Percentiles rank a stretch among this genome's conserved stretches.
Conservation (phyloP, 441 rosid species). For the Croton laevigatus region DNA sequence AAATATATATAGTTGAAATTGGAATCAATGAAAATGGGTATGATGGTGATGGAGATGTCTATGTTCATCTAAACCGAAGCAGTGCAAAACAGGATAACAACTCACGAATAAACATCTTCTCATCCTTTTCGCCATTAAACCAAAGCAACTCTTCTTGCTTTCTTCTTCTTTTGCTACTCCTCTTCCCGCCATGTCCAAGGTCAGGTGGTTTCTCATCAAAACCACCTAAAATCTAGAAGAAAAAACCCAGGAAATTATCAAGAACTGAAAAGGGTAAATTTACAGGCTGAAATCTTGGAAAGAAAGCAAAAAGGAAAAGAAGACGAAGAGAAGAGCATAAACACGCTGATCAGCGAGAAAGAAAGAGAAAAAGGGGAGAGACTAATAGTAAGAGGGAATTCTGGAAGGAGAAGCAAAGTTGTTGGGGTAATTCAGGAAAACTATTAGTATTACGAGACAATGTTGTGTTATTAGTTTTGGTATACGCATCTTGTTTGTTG, state of each 20-base stretch:
- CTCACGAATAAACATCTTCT: slow-evolving; percentile 48
- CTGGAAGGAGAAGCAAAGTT: too few relatives aligned
- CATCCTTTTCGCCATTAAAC: slow-evolving; percentile 29
- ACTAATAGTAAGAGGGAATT: too few relatives aligned
- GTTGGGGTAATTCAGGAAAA: too few relatives aligned
- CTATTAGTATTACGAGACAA: too few relatives aligned
- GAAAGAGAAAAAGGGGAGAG: too few relatives aligned
- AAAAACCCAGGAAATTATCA: background rate
- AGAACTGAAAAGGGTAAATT: too few relatives aligned
- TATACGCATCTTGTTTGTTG: too few relatives aligned
- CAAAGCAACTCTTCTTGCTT: background rate
- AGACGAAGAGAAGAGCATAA: background rate
- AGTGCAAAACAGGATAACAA: slow-evolving; percentile 42
- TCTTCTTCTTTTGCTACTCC: slow-evolving; percentile 1
- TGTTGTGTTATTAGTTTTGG: too few relatives aligned
- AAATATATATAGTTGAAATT: background rate
- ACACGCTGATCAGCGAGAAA: too few relatives aligned
- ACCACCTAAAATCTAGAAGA: slow-evolving; percentile 9
- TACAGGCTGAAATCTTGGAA: background rate
- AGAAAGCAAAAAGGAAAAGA: background rate
- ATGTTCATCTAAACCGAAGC: slow-evolving; percentile 46
- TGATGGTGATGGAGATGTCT: slow-evolving; percentile 48
- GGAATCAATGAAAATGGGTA: slow-evolving; percentile 38
- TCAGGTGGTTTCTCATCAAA: slow-evolving; percentile 10
- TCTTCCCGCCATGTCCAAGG: background rate